These are phyloP conservation scores for Tulasnella sp. DNA, from an alignment of 768 basidiomycete genomes.

Conservation along the genomic window DNA sequence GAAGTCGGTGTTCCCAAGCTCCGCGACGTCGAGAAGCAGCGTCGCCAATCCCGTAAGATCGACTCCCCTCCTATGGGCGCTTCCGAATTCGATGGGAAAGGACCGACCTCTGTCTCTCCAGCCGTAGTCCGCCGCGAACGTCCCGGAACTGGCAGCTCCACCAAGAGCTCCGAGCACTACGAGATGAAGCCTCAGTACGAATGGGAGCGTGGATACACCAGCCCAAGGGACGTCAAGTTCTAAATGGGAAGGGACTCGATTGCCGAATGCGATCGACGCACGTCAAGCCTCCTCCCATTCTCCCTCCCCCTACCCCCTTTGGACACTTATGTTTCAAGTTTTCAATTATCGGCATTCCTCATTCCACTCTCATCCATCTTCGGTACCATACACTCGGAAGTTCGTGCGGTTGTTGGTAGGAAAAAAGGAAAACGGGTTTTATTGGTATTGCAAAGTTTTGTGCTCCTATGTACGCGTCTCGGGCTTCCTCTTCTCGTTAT, in stretches of 20 bases:
- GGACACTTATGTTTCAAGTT: not conserved
- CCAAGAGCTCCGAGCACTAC: slow-evolving; percentile 6
- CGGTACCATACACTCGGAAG: slow-evolving; percentile 2
- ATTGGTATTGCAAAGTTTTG: not conserved
- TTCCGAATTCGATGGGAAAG: not conserved
- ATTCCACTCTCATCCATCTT: not conserved
- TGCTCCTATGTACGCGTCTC: not conserved
- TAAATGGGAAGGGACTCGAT: not conserved
- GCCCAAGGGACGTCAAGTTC: slow-evolving; percentile 6
- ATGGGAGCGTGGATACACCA: not conserved
- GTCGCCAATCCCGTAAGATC: slow-evolving; percentile 18
- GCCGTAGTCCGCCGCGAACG: not conserved
- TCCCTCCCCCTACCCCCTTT: not conserved
- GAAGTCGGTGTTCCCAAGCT: slow-evolving; percentile 5
- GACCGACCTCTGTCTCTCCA: not conserved
- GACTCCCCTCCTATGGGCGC: not conserved
- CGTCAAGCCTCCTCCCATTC: not conserved
- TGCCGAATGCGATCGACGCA: not conserved
- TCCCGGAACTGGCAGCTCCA: slow-evolving; percentile 13
- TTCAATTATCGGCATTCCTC: not conserved
- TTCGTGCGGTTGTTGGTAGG: not conserved
- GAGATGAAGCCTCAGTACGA: slow-evolving; percentile 18
- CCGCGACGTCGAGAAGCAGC: slow-evolving; percentile 3
- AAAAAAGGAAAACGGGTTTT: not conserved
- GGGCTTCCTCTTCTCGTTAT: not conserved